Conservation (phyloP, 176 grass and related monocot species). For the Ensete ventricosum region DNA sequence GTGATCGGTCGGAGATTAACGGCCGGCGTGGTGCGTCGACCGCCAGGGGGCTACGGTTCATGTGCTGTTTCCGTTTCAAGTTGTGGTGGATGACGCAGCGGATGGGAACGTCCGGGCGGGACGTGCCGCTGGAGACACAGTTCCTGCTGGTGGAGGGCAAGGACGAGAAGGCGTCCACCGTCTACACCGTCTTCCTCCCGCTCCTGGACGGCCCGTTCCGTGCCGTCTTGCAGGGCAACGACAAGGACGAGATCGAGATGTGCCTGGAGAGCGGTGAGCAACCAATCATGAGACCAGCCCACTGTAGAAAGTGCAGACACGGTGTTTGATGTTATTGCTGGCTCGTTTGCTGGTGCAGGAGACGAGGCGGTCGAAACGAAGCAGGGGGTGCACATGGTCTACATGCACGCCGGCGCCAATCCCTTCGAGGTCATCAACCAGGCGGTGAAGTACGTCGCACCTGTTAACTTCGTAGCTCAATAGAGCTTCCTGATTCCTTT, state of each 20-base stretch:
- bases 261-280: slow-evolving; percentile 71
- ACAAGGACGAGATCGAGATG: slow-evolving; percentile 50
- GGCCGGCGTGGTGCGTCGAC: too few relatives aligned
- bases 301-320: too few relatives aligned
- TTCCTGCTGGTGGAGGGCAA: slow-evolving; percentile 77
- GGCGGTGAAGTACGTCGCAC: slow-evolving; percentile 43
- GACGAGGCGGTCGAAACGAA: slow-evolving; percentile 57
- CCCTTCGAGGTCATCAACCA: slow-evolving; percentile 55
- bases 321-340: too few relatives aligned
- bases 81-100: slow-evolving; percentile 77
- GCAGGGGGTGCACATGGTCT: slow-evolving; percentile 34
- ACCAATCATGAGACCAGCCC: too few relatives aligned
- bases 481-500: too few relatives aligned
- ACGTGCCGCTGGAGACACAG: slow-evolving; percentile 79
- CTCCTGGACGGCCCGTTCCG: slow-evolving; percentile 76
- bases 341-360: slow-evolving; percentile 19
- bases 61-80: slow-evolving; percentile 70
- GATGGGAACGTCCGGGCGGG: slow-evolving; percentile 52
- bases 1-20: not conserved
- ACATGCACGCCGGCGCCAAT: slow-evolving; percentile 57
- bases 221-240: slow-evolving; percentile 61
- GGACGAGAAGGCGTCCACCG: slow-evolving; percentile 15
- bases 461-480: not conserved
- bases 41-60: slow-evolving; percentile 51
- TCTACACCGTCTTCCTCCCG: slow-evolving; percentile 67